A percentile compares a stretch with the other conserved stretches of the same genome.
These are phyloP conservation scores for Aspergillus sp. DNA, from an alignment of 2,329 filamentous ascomycete species.

Conservation along the genomic window DNA sequence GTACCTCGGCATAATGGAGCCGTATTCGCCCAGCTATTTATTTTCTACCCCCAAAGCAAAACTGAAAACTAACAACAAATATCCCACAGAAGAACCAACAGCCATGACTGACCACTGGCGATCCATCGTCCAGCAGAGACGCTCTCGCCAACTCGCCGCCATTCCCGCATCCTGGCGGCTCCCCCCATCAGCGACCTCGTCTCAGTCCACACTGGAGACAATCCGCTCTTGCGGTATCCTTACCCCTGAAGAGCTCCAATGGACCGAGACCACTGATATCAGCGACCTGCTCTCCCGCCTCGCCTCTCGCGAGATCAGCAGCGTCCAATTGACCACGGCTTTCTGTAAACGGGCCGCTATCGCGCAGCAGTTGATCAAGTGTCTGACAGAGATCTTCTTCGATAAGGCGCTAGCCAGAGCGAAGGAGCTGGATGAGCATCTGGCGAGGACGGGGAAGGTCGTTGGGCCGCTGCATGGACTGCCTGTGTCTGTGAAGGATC, in stretches of 20 bases:
- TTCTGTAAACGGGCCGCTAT: conserved; percentile 15
- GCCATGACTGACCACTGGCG: conserved; percentile 11
- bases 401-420: conserved; percentile 45
- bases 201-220: conserved; percentile 8
- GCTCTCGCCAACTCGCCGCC: conserved; percentile 10
- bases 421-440: conserved; percentile 42
- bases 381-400: conserved; percentile 39
- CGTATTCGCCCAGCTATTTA: no score
- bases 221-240: conserved; percentile 16
- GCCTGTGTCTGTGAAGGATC: conserved; percentile 57
- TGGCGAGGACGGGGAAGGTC: conserved; percentile 40
- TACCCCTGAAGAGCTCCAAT: conserved; percentile 11
- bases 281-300: conserved; percentile 9
- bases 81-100: background rate
- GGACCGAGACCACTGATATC: conserved; percentile 17
- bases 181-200: conserved; percentile 4
- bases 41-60: no score
- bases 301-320: conserved; percentile 4
- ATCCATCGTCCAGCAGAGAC: conserved; percentile 12
- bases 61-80: background rate
- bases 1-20: no score
- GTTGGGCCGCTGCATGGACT: conserved; percentile 59
- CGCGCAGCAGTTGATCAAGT: conserved; percentile 14
- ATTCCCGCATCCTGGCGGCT: conserved; percentile 18
- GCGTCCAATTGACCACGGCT: conserved; percentile 12